Conservation (phyloP, 148 eudicot species). For the Polygonum maritimum region DNA sequence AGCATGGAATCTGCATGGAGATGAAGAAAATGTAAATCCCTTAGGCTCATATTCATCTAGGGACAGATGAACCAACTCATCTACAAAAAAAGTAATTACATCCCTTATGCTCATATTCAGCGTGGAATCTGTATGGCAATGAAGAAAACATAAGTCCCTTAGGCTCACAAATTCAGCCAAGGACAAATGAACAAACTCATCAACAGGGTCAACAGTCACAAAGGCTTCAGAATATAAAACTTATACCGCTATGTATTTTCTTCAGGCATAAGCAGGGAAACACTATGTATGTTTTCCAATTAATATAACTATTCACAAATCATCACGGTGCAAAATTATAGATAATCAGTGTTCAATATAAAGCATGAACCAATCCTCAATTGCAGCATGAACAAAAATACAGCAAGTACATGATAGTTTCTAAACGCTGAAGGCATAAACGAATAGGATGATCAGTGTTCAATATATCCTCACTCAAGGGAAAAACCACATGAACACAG, state of each 20-base stretch:
- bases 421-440: not conserved
- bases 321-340: not conserved
- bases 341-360: too few species aligned
- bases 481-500: constrained; percentile 3
- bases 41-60: not conserved
- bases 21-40: not conserved
- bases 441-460: not conserved
- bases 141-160: not conserved
- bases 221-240: not conserved
- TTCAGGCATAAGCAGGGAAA: not conserved
- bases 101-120: constrained; percentile 9
- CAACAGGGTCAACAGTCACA: not conserved
- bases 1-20: constrained; percentile 46
- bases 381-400: not conserved
- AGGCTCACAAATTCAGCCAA: not conserved
- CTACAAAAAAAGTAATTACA: not conserved
- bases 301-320: not conserved
- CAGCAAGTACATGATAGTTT: not conserved
- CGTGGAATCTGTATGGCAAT: constrained; percentile 44
- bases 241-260: not conserved
- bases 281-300: not conserved
- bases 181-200: not conserved
- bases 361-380: too few species aligned
- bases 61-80: not conserved
- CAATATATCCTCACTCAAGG: not conserved